Conservation (phyloP, 805 yeast species). For the Yamadazyma scolyti region DNA sequence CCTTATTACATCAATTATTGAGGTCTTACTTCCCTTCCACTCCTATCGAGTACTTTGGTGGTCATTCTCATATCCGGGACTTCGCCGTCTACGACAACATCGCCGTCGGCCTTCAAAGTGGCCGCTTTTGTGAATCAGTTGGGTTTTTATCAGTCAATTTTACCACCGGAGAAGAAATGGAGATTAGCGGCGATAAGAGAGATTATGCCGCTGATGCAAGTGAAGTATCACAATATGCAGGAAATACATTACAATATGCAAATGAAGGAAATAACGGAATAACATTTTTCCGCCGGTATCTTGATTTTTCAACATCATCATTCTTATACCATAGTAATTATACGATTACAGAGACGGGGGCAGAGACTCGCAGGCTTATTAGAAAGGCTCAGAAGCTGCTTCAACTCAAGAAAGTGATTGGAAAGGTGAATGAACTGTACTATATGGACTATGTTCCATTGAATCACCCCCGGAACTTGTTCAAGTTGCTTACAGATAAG, state of each 20-base stretch:
- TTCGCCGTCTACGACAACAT: constrained; percentile 62
- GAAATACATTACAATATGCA: constrained; percentile 6
- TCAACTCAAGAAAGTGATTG: constrained; percentile 53
- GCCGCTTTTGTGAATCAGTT: constrained; percentile 89
- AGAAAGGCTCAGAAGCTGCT: constrained; percentile 42
- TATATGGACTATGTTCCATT: constrained; percentile 66
- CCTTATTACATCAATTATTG: constrained; percentile 43
- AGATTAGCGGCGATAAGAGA: background rate
- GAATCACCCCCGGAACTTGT: constrained; percentile 45
- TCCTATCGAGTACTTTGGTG: constrained; percentile 85
- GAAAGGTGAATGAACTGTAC: constrained; percentile 65
- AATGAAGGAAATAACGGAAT: no score
- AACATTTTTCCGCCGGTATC: constrained; percentile 58
- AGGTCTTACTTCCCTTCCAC: constrained; percentile 58
- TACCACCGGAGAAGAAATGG: constrained; percentile 10
- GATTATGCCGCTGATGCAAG: no score
- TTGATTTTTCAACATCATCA: constrained; percentile 77
- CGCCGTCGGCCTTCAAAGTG: constrained; percentile 84
- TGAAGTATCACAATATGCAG: no score
- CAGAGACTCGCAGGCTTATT: constrained; percentile 43
- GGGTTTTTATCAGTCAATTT: constrained; percentile 65
- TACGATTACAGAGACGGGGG: constrained; percentile 53
- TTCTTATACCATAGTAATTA: constrained; percentile 52
- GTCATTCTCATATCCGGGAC: constrained; percentile 91
- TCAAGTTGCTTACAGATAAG: constrained; percentile 51